phyloP scores from a whole-genome alignment of 1,284 basidiomycete genomes.

The Boletus sp. region DNA sequence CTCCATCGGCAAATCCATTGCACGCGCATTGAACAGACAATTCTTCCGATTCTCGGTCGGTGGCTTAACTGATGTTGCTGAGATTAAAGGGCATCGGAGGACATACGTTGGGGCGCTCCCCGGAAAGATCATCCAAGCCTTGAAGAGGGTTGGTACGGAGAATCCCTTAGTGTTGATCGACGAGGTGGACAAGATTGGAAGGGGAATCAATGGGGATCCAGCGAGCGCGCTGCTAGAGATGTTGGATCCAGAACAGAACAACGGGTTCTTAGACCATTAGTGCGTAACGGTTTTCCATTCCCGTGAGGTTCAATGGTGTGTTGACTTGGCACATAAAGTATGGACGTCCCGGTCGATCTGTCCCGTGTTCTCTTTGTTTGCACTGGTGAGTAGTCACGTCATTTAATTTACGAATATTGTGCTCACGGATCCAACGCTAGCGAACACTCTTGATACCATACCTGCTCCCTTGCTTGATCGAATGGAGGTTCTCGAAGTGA shows the following conservation, averaged over 20 bases:
- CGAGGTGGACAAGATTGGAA: conserved; percentile 98
- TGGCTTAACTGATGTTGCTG: conserved; percentile 94
- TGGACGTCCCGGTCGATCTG: conserved; percentile 96
- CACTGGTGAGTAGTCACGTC: conserved; percentile 52
- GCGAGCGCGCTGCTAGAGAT: conserved; percentile 93
- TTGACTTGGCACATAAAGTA: conserved; percentile 44
- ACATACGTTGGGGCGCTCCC: conserved; percentile 97
- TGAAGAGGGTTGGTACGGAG: conserved; percentile 95
- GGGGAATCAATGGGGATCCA: conserved; percentile 94
- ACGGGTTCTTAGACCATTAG: conserved; percentile 95
- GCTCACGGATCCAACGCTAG: conserved; percentile 29
- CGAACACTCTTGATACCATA: conserved; percentile 93
- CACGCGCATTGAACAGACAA: conserved; percentile 78
- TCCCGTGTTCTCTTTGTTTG: conserved; percentile 97
- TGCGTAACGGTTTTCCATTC: conserved; percentile 36
- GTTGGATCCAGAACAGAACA: conserved; percentile 98
- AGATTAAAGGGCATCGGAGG: conserved; percentile 97
- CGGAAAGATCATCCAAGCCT: conserved; percentile 96
- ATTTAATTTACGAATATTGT: not conserved
- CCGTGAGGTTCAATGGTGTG: not conserved
- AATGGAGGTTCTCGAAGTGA: conserved; percentile 97
- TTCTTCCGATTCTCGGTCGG: conserved; percentile 98
- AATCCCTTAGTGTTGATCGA: conserved; percentile 97
- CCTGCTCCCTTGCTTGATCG: conserved; percentile 94
- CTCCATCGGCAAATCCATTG: conserved; percentile 91